Evolutionary conservation across 2,329 filamentous ascomycete genomes (phyloP).

Genomic region (Sclerotinia spermophila): DNA sequence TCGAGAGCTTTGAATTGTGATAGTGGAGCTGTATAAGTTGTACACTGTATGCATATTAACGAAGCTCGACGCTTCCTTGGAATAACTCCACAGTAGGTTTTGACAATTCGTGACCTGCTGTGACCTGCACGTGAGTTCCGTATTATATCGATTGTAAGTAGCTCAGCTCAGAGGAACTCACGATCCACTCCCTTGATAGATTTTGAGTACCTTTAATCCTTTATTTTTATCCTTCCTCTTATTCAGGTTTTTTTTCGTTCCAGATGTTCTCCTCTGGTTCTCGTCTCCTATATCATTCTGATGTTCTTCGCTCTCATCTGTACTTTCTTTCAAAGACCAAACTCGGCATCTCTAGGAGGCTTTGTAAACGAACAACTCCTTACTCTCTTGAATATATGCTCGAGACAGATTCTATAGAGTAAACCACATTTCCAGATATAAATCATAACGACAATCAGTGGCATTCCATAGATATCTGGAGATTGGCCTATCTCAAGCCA

Average conservation of each 20-base stretch:
- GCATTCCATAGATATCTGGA: neutral
- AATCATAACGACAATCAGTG: neutral
- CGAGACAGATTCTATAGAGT: accelerated
- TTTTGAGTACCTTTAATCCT: neutral
- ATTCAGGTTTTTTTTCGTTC: neutral
- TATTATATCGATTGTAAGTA: neutral
- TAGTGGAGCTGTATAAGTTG: too few relatives aligned
- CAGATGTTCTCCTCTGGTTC: neutral
- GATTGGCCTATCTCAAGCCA: neutral
- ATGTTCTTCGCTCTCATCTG: neutral
- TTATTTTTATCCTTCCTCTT: neutral
- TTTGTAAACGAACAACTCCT: neutral
- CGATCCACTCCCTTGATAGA: neutral
- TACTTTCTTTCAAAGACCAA: accelerated
- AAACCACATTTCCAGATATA: neutral
- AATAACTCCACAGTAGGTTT: too few relatives aligned
- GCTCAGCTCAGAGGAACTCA: neutral
- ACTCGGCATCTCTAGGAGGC: neutral
- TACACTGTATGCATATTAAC: too few relatives aligned
- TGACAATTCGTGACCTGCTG: neutral
- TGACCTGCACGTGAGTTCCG: neutral
- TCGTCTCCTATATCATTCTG: neutral
- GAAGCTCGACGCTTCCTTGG: too few relatives aligned
- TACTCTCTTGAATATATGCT: neutral
- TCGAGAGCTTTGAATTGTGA: neutral